These are phyloP conservation scores for Arbutus unedo DNA, from an alignment of 148 eudicot species.

Conservation along the genomic window DNA sequence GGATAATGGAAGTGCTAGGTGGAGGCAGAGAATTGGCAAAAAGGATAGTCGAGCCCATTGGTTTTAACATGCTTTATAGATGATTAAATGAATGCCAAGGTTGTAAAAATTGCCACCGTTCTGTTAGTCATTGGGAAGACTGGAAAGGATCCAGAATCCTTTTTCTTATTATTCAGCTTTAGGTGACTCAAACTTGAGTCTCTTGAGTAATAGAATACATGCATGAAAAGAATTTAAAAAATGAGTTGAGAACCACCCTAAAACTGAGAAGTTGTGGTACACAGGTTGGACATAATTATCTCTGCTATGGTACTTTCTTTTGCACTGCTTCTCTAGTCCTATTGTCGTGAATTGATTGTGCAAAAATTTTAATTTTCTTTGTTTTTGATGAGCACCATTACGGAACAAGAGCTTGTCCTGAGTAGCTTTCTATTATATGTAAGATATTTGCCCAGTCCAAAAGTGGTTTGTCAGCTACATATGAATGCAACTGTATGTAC, in stretches of 20 bases:
- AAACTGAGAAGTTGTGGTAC: not conserved
- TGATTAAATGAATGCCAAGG: no score
- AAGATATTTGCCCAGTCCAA: not conserved
- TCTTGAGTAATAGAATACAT: not conserved
- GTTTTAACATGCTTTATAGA: no score
- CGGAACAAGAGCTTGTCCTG: not conserved
- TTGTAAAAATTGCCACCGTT: no score
- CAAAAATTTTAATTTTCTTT: not conserved
- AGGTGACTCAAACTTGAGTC: no score
- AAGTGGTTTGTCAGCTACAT: not conserved
- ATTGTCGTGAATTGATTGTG: not conserved
- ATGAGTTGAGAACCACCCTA: not conserved
- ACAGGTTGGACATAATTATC: not conserved
- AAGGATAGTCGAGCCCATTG: no score
- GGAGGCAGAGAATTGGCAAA: not conserved
- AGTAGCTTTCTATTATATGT: not conserved
- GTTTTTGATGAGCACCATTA: not conserved
- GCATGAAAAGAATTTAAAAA: not conserved
- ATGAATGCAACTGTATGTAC: not conserved
- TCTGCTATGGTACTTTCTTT: not conserved
- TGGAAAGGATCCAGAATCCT: no score
- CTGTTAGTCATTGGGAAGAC: no score
- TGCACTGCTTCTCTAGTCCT: not conserved
- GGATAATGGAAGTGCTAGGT: not conserved
- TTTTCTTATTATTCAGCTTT: no score